Conservation (phyloP, 148 eudicot genomes). For the Chenopodium berlandieri region DNA sequence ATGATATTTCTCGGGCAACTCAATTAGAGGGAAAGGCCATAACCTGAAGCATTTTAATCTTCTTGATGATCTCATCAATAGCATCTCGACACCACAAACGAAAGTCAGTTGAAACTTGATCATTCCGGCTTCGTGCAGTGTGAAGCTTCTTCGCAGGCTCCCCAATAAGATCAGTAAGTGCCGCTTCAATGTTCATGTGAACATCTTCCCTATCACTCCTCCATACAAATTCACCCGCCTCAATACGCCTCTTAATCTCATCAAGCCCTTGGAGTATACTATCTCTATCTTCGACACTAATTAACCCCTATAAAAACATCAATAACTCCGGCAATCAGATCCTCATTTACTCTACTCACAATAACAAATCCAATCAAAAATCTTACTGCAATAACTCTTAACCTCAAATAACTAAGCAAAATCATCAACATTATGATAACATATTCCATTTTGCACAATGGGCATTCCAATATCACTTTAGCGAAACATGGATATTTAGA, state of each 20-base stretch:
- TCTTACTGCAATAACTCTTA: neutral
- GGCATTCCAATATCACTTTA: neutral
- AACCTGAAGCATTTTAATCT: constrained; percentile 78
- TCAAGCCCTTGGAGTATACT: constrained; percentile 69
- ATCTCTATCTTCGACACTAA: constrained; percentile 60
- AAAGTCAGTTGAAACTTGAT: constrained; percentile 95
- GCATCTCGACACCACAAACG: constrained; percentile 99
- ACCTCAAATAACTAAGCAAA: neutral
- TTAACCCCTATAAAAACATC: constrained; percentile 56
- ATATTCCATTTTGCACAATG: neutral
- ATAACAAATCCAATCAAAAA: neutral
- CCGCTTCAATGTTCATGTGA: constrained; percentile 99
- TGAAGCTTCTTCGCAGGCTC: constrained; percentile 99
- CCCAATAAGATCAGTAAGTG: constrained; percentile 93
- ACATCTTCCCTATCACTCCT: constrained; percentile 98
- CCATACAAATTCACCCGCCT: constrained; percentile 84
- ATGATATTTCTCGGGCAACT: neutral
- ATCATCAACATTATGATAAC: neutral
- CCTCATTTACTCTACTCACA: neutral
- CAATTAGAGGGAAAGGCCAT: constrained; percentile 6
- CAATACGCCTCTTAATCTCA: constrained; percentile 69
- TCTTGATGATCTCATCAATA: constrained; percentile 50
- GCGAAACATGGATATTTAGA: neutral
- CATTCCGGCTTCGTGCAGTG: constrained; percentile 96
- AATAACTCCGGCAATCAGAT: constrained; percentile 10